These are phyloP conservation scores for Meyerozyma elateridarum DNA, from an alignment of 1,139 yeast species.

Conservation along the genomic window DNA sequence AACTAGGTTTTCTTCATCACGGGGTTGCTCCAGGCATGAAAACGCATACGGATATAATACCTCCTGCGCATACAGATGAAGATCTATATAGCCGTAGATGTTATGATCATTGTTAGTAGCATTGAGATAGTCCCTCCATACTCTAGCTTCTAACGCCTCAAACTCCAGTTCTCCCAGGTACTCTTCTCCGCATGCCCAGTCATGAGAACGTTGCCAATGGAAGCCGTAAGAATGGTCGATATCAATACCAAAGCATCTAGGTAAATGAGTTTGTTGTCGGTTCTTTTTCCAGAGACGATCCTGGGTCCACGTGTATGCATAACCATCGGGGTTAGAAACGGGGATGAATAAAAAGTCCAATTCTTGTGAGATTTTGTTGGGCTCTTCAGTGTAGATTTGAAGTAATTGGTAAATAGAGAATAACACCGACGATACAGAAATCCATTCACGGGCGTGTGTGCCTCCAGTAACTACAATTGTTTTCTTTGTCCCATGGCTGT, in stretches of 20 bases:
- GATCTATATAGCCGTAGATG: conserved; percentile 72
- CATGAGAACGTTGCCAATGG: conserved; percentile 64
- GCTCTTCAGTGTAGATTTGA: conserved; percentile 41
- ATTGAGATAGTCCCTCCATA: conserved; percentile 63
- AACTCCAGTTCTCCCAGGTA: conserved; percentile 75
- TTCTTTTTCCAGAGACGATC: conserved; percentile 90
- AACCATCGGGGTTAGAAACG: conserved; percentile 87
- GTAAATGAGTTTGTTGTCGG: conserved; percentile 67
- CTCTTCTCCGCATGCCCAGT: conserved; percentile 76
- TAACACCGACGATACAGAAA: conserved; percentile 66
- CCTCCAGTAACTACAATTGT: conserved; percentile 82
- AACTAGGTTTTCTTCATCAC: conserved; percentile 74
- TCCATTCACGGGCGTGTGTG: conserved; percentile 90
- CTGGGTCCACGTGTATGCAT: conserved; percentile 71
- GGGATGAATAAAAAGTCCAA: conserved; percentile 78
- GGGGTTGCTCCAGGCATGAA: conserved; percentile 66
- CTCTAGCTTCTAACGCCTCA: conserved; percentile 69
- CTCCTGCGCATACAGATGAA: conserved; percentile 83
- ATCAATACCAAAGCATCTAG: conserved; percentile 76
- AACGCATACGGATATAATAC: conserved; percentile 79
- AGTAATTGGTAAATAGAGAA: conserved; percentile 56
- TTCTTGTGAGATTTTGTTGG: conserved; percentile 27
- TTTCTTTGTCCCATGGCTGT: conserved; percentile 46
- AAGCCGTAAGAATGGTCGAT: conserved; percentile 80
- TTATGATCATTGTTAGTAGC: conserved; percentile 54